Conservation (phyloP, 2,329 filamentous ascomycete species). For the Lachnum nothofagi region DNA sequence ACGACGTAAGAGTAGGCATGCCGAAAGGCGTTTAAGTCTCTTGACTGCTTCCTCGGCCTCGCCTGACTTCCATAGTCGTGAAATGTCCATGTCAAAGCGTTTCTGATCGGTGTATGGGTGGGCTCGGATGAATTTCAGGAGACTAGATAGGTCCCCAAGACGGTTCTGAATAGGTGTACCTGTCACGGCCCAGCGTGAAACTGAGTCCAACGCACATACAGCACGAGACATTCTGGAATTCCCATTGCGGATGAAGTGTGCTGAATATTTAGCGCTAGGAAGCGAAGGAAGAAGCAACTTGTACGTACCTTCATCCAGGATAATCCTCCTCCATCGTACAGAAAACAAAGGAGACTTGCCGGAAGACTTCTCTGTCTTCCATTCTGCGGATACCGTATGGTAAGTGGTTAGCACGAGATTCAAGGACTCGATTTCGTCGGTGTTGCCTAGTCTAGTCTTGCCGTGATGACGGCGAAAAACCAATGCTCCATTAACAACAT, state of each 20-base stretch:
- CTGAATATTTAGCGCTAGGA: slow-evolving; percentile 30
- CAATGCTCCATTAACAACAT: background rate
- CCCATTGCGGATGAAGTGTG: slow-evolving; percentile 47
- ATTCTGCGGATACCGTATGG: slow-evolving; percentile 37
- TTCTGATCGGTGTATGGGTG: slow-evolving; percentile 16
- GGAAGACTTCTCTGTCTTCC: background rate
- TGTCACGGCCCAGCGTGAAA: slow-evolving; percentile 34
- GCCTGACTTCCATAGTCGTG: slow-evolving; percentile 27
- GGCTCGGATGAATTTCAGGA: slow-evolving; percentile 27
- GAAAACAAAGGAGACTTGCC: slow-evolving; percentile 28
- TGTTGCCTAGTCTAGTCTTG: too few relatives aligned
- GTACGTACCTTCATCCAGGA: slow-evolving; percentile 43
- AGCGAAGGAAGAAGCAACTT: background rate
- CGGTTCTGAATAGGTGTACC: slow-evolving; percentile 31
- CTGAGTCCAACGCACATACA: slow-evolving; percentile 38
- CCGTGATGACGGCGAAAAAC: too few relatives aligned
- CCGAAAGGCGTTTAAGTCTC: slow-evolving; percentile 5
- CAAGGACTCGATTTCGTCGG: too few relatives aligned
- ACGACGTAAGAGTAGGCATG: slow-evolving; percentile 1
- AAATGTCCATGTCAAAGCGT: slow-evolving; percentile 20
- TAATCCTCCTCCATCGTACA: slow-evolving; percentile 39
- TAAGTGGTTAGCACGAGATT: slow-evolving; percentile 47
- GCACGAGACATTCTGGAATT: slow-evolving; percentile 42
- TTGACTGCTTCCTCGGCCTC: slow-evolving; percentile 1
- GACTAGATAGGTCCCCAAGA: slow-evolving; percentile 29